phyloP scores from a whole-genome alignment of 805 yeast species.

The Metschnikowia dekortorum region DNA sequence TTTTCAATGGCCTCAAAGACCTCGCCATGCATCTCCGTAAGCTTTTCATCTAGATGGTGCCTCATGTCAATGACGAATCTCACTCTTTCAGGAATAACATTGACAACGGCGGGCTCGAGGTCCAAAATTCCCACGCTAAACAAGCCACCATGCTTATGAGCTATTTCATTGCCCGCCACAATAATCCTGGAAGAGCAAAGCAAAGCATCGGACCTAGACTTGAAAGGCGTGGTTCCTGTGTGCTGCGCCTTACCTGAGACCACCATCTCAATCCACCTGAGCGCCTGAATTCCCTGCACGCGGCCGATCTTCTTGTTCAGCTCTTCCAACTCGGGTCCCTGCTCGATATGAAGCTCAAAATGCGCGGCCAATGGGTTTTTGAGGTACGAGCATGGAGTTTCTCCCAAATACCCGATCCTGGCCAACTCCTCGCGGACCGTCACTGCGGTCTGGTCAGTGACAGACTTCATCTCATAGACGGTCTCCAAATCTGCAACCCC shows the following conservation, averaged over 20 bases:
- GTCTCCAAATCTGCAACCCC: conserved; percentile 44
- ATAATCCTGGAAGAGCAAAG: conserved; percentile 57
- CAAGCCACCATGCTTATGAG: conserved; percentile 48
- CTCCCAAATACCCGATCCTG: conserved; percentile 62
- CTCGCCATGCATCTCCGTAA: conserved; percentile 35
- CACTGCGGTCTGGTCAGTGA: conserved; percentile 45
- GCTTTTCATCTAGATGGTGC: conserved; percentile 45
- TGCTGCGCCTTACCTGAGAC: conserved; percentile 64
- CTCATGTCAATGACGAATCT: conserved; percentile 59
- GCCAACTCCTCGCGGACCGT: conserved; percentile 51
- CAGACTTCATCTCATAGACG: conserved; percentile 48
- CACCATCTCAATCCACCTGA: conserved; percentile 55
- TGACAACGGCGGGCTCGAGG: conserved; percentile 56
- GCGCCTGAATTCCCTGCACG: conserved; percentile 65
- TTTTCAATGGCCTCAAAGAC: conserved; percentile 32
- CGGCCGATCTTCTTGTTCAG: conserved; percentile 55
- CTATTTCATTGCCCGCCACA: conserved; percentile 51
- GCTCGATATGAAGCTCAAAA: conserved; percentile 73
- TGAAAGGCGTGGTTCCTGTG: conserved; percentile 70
- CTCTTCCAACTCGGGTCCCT: conserved; percentile 66
- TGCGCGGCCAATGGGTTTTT: conserved; percentile 60
- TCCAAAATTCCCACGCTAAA: conserved; percentile 57
- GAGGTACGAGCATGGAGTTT: conserved; percentile 42
- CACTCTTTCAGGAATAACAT: conserved; percentile 63
- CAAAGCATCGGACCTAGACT: conserved; percentile 56